Evolutionary conservation across 1,284 basidiomycete species (phyloP), one percentile per base, ranked within the genome.

Genomic region (Afroboletus lepidellus): DNA sequence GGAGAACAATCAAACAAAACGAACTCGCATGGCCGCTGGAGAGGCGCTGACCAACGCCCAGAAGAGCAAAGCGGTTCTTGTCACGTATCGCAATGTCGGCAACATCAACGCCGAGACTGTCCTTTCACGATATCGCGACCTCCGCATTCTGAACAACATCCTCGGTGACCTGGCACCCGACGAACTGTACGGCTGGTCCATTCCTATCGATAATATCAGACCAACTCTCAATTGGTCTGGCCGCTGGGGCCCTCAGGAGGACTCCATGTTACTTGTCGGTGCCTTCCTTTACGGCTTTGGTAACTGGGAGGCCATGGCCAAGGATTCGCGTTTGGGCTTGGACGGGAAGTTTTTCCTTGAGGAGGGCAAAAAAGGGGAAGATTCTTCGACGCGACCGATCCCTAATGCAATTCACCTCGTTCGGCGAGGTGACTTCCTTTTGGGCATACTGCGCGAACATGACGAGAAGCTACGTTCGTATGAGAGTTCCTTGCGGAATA

Each of bases 21-120:
- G 87, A 23, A 72, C 77, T 20, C 84, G 87, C 58, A 74, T 87
- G 53, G 87, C 88, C 50, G 84, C 87, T 21, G 94, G 94, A 48
- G 94, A 98, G 72, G 84, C 88, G 0, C 72, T 91, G 59, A 88
- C 85, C 18, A 90, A 90, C 60, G 87, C 88, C 11, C 88, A 91
- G 73, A 93, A 94, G 74, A 92, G 90, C 77, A 98, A 98, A 71
- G 97, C 96, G 0, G 92, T 98, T 45, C 81, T 98, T 37, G 90
- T 98, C 60, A 86, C 87, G 15, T 98, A 89, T 77, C 85, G 90
- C 54, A 88, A 87, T 49, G 93, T 98, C 51, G 81, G 87, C 52
- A 93, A 92, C 63, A 94, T 99, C 78, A 99, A 99, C 68, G 97
- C 97, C 18, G 96, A 98, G 71, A 99, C 97, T 0, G 90, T 98